phyloP scores from a whole-genome alignment of 2,329 filamentous ascomycete species.

The Colletotrichum abscissum region DNA sequence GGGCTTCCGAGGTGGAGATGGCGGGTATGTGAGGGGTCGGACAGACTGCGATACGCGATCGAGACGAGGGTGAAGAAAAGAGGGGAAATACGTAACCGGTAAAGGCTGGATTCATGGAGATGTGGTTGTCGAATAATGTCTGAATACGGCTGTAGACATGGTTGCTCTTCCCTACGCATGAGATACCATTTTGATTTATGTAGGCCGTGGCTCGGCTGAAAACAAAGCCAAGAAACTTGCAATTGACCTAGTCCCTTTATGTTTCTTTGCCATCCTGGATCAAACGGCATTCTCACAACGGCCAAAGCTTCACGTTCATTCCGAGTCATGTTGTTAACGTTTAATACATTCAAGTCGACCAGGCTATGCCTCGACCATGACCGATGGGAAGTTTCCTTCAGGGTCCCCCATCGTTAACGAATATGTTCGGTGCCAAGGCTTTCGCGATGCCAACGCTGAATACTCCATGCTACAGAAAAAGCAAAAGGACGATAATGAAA shows the following conservation, averaged over 20 bases:
- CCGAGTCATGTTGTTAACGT: not conserved
- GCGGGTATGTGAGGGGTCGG: constrained; percentile 24
- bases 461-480: not conserved
- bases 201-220: not conserved
- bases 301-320: not conserved
- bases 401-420: not conserved
- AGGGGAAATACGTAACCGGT: not conserved
- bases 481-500: not conserved
- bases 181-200: not conserved
- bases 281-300: not conserved
- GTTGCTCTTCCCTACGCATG: not conserved
- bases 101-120: not conserved
- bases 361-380: not conserved
- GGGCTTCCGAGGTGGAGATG: constrained; percentile 56
- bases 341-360: not conserved
- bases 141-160: not conserved
- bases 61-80: no score
- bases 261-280: not conserved
- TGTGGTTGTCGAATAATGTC: not conserved
- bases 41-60: no score
- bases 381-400: not conserved
- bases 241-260: not conserved
- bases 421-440: not conserved
- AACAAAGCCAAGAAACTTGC: not conserved
- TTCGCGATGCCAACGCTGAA: constrained; percentile 14